Evolutionary conservation across 1,284 basidiomycete genomes (phyloP).

Genomic region (Marasmius oreades): DNA sequence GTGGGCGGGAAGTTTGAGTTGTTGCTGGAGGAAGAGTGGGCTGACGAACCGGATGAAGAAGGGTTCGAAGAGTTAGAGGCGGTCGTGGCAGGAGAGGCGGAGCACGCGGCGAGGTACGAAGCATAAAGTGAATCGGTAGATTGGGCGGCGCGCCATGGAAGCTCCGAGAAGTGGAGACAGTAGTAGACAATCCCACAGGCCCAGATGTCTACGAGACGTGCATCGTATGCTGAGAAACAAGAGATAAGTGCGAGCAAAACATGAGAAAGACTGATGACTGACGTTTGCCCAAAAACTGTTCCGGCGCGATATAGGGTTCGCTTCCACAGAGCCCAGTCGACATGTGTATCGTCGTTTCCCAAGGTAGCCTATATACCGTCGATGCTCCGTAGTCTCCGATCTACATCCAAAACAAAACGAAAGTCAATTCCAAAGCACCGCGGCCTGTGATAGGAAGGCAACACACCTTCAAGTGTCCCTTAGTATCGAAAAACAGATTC

Average conservation of each 20-base stretch:
- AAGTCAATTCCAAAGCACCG: slow-evolving; percentile 14
- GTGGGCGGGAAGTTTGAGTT: slow-evolving; percentile 59
- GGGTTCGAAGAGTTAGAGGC: background rate
- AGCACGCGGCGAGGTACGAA: slow-evolving; percentile 75
- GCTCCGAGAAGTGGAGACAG: slow-evolving; percentile 95
- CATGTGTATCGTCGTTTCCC: slow-evolving; percentile 97
- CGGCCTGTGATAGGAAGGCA: slow-evolving; percentile 15
- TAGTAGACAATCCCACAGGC: slow-evolving; percentile 97
- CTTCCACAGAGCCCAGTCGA: slow-evolving; percentile 96
- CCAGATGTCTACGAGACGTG: slow-evolving; percentile 97
- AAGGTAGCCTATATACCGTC: slow-evolving; percentile 96
- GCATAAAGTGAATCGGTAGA: slow-evolving; percentile 80
- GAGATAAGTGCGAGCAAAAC: slow-evolving; percentile 3
- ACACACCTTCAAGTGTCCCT: slow-evolving; percentile 88
- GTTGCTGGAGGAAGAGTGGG: slow-evolving; percentile 24
- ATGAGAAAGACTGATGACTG: slow-evolving; percentile 39
- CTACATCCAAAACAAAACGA: slow-evolving; percentile 32
- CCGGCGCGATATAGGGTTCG: slow-evolving; percentile 98
- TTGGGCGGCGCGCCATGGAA: slow-evolving; percentile 97
- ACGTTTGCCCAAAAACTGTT: slow-evolving; percentile 96
- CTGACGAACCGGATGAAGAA: background rate
- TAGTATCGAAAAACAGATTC: slow-evolving; percentile 91
- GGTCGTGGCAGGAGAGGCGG: slow-evolving; percentile 21
- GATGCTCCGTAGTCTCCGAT: slow-evolving; percentile 99
- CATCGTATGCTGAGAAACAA: slow-evolving; percentile 81